These are phyloP conservation scores for Candida caryicola DNA, from an alignment of 805 yeast genomes.

Conservation along the genomic window DNA sequence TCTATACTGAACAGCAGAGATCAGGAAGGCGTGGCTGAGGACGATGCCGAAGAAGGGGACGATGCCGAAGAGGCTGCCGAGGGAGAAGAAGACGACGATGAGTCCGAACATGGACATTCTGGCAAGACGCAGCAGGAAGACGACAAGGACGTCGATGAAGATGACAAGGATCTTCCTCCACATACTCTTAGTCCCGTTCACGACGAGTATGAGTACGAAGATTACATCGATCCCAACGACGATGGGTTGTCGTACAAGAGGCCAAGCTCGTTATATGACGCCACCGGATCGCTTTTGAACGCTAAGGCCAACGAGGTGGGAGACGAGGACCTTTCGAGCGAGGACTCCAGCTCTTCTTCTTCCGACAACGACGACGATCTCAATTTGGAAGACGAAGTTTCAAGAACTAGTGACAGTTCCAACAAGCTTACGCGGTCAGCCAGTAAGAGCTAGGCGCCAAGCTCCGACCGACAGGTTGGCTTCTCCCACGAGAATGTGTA, in stretches of 20 bases:
- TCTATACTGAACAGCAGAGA: conserved; percentile 39
- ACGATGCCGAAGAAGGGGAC: conserved; percentile 42
- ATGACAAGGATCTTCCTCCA: conserved; percentile 26
- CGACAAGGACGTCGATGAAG: conserved; percentile 41
- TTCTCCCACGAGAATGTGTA: too few species aligned
- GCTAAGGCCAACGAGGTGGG: conserved; percentile 4
- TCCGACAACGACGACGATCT: conserved; percentile 30
- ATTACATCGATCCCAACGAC: conserved; percentile 76
- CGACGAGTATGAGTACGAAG: conserved; percentile 48
- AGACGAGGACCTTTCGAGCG: conserved; percentile 27
- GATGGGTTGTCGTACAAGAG: conserved; percentile 75
- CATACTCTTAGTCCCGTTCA: conserved; percentile 23
- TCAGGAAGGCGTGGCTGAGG: conserved; percentile 47
- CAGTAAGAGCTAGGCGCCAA: conserved; percentile 37
- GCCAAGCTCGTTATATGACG: conserved; percentile 58
- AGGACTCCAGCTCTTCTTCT: conserved; percentile 29
- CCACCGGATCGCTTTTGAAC: conserved; percentile 18
- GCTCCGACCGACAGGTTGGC: too few species aligned
- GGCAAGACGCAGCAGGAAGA: conserved; percentile 24
- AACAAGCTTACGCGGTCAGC: conserved; percentile 39
- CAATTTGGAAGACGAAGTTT: conserved; percentile 11
- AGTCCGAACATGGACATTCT: neutral
- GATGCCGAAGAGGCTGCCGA: conserved; percentile 26
- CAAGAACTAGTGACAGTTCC: conserved; percentile 8
- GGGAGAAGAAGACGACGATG: conserved; percentile 25